Base-by-base conservation (phyloP, 202 grass and related monocot genomes). In the Cymbopogon flexuosus region DNA sequence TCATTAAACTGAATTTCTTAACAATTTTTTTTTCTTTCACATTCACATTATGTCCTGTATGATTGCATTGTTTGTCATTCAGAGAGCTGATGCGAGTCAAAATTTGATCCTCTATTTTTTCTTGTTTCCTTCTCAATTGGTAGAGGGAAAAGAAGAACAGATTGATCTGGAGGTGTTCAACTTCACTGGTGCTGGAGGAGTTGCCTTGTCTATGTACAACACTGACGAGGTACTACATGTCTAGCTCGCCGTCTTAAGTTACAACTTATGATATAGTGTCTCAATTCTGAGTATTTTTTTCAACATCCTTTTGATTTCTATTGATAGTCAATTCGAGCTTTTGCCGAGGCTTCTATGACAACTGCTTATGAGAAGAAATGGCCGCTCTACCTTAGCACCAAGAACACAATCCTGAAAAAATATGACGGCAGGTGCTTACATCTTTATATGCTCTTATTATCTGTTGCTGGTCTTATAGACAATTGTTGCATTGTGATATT, bases 381-480 rank as follows among this genome's bases (percentile, higher is more conserved):
- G 96, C 96, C 96, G 0, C 86, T 99, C 45, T 99, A 99, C 77
- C 92, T 99, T 76, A 99, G 96, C 80, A 99, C 96, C 37, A 99
- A 99, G 64, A 99, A 99, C 70, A 99, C 96, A 70, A 99, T 99
- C 85, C 75, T 99, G 54, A 99, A 99, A 70, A 99, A 99, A 74
- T 99, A 99, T 76, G 96, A 99, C 88, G 96, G 96, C 54, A 99
- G 96, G 96, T 99, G 72, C 23, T 14, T 80, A 27, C 3, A 82
- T 74, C 3, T 22, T 13, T 29, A 61, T 46, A 69, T 76, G 23
- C 29, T 79, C 42, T 16, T 64, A 19, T 68, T 83, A 65, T 84
- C 65, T 46, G 18, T 60, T 68, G 66, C 22, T 76, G 75, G 6
- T 15, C 5, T n/a, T 68, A 24, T 69, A 51, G 27, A 42, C 2